phyloP scores from a whole-genome alignment of 2,329 filamentous ascomycete species.

The Magnaporthiopsis poae region DNA sequence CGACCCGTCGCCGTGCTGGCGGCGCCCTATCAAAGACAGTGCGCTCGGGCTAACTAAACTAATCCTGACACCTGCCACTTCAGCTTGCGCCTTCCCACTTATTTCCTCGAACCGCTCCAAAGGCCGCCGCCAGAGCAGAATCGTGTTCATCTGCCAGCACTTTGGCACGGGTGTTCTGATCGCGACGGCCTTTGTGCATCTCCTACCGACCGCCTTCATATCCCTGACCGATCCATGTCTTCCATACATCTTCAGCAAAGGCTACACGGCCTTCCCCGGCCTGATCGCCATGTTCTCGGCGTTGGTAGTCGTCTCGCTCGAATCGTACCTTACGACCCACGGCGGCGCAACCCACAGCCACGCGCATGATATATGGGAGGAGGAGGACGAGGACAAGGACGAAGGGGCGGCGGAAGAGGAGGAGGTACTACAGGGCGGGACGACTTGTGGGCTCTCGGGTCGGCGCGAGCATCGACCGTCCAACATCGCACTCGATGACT shows the following conservation, averaged over 20 bases:
- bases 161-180: constrained; percentile 79
- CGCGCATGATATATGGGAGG: constrained; percentile 47
- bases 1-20: too few species aligned
- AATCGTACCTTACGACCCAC: constrained; percentile 75
- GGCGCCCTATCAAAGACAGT: not conserved
- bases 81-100: constrained; percentile 57
- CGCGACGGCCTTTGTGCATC: constrained; percentile 74
- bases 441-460: constrained; percentile 24
- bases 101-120: constrained; percentile 50
- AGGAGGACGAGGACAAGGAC: constrained; percentile 26
- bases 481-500: constrained; percentile 41
- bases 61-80: not conserved
- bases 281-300: constrained; percentile 73
- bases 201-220: constrained; percentile 57
- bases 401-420: constrained; percentile 9
- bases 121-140: constrained; percentile 45
- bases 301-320: constrained; percentile 72
- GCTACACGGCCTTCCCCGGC: constrained; percentile 72
- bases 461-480: constrained; percentile 33
- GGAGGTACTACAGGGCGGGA: constrained; percentile 23
- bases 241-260: constrained; percentile 65
- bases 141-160: constrained; percentile 61
- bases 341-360: constrained; percentile 46
- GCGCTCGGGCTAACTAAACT: not conserved
- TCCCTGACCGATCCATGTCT: constrained; percentile 62